Evolutionary conservation across 371 early-diverging fungal genomes (phyloP), one percentile per base, ranked within the genome.

Genomic region (Lichtheimia hyalospora): DNA sequence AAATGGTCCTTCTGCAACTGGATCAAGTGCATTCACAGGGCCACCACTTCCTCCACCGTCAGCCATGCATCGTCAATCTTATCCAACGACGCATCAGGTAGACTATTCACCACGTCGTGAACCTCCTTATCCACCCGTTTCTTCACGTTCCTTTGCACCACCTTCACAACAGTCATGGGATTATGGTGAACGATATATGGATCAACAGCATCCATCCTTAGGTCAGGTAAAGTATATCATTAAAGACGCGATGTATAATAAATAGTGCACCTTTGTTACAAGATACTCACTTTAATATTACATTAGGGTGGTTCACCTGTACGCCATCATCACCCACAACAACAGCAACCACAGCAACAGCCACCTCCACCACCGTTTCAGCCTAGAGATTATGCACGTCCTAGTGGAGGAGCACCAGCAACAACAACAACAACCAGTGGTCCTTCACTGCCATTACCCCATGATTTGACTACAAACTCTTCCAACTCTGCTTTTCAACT

Each of bases 11-110:
- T 20, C 64, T n/a, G 28, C 64, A 15, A 55, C 59, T 49, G 62
- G 52, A 24, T 14, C 59, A 43, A 62, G 61, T 49, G 46, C 60
- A 27, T 56, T 69, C 16, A 20, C 59, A 28, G 61, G 62, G 28
- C 56, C 57, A 20, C 43, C 59, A 51, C n/a, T 46, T 40, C 23
- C 54, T 3, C 55, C 46, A 12, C 54, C 54, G 20, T 49, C 51
- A 34, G 42, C 48, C 34, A 39, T 48, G 28, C 62, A 55, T 56
- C 49, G 55, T n/a, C 62, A 50, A 6, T 42, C 54, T 40, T 43
- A 54, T 16, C 24, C 56, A 23, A 16, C 24, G 5, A 24, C 12
- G n/a, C 51, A 51, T 27, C 51, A 10, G 23, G 51, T 27, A 1
- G 62, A 62, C 28, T 62, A 62, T 51, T 34, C 34, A 34, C 23